These are phyloP conservation scores for Taphrina wiesneri DNA, from an alignment of 1,139 yeast species.

Conservation along the genomic window DNA sequence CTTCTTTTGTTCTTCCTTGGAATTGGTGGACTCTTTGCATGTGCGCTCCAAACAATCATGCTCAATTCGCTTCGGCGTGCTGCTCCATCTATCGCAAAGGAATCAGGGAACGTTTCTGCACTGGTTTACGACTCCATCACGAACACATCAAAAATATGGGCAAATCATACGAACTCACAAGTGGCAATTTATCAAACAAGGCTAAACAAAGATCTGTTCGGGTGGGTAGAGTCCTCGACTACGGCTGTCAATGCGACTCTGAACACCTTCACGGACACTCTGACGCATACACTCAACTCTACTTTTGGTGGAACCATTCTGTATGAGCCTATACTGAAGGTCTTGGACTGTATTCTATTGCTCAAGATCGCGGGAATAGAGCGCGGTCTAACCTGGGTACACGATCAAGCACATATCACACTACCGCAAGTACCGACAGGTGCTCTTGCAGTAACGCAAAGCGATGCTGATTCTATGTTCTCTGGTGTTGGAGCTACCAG, in stretches of 20 bases:
- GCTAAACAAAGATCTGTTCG: constrained; percentile 66
- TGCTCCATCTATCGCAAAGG: constrained; percentile 37
- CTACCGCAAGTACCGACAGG: constrained; percentile 52
- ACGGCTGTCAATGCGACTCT: constrained; percentile 59
- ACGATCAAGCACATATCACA: constrained; percentile 59
- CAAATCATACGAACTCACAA: constrained; percentile 54
- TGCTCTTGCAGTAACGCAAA: constrained; percentile 6
- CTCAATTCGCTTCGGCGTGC: constrained; percentile 43
- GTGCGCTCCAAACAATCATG: constrained; percentile 50
- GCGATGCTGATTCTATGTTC: not conserved
- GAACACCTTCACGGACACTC: constrained; percentile 51
- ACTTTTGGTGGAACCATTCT: constrained; percentile 71
- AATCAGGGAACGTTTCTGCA: constrained; percentile 35
- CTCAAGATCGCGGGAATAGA: constrained; percentile 66
- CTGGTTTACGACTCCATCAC: constrained; percentile 38
- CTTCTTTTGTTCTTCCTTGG: constrained; percentile 49
- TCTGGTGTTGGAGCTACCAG: not conserved
- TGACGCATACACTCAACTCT: constrained; percentile 58
- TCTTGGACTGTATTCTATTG: constrained; percentile 78
- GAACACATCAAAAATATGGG: constrained; percentile 50
- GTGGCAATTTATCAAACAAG: constrained; percentile 51
- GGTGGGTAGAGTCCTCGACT: constrained; percentile 63
- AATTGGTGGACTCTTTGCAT: constrained; percentile 50
- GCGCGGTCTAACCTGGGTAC: constrained; percentile 75
- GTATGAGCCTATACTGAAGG: constrained; percentile 57